Evolutionary conservation across 371 early-diverging fungal species (phyloP).

Genomic region (Lichtheimia hyalospora): DNA sequence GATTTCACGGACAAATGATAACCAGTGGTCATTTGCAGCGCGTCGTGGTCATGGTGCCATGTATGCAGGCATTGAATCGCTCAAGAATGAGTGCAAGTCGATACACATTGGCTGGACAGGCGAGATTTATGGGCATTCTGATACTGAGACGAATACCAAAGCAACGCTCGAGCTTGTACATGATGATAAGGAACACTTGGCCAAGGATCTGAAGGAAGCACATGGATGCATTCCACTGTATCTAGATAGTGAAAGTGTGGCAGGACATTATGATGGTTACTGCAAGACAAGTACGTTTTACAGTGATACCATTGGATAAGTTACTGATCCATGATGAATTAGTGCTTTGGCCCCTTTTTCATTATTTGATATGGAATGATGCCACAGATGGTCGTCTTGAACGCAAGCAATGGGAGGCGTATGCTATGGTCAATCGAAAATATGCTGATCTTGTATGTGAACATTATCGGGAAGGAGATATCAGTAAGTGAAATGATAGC

Average conservation of each 20-base stretch:
- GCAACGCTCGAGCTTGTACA: constrained; percentile 22
- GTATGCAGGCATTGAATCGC: constrained; percentile 68
- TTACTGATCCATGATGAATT: neutral
- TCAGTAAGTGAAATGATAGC: constrained; percentile 52
- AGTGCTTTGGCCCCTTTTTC: constrained; percentile 98
- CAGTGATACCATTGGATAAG: neutral
- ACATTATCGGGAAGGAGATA: constrained; percentile 80
- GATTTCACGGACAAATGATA: neutral
- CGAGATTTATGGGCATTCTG: constrained; percentile 40
- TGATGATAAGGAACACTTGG: constrained; percentile 36
- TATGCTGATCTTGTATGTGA: constrained; percentile 84
- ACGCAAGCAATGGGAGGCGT: constrained; percentile 80
- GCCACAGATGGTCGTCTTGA: constrained; percentile 71
- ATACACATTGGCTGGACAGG: constrained; percentile 75
- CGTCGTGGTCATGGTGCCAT: constrained; percentile 78
- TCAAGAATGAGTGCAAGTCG: constrained; percentile 47
- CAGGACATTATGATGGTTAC: constrained; percentile 87
- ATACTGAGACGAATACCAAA: constrained; percentile 31
- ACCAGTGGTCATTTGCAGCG: constrained; percentile 23
- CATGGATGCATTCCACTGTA: constrained; percentile 76
- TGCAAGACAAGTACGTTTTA: constrained; percentile 83
- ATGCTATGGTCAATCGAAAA: constrained; percentile 80
- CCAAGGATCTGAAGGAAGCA: constrained; percentile 42
- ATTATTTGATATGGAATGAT: constrained; percentile 93
- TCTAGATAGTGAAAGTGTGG: constrained; percentile 67